Conservation (phyloP, 1,284 basidiomycete species). For the Mycosarcoma mackinlayi region DNA sequence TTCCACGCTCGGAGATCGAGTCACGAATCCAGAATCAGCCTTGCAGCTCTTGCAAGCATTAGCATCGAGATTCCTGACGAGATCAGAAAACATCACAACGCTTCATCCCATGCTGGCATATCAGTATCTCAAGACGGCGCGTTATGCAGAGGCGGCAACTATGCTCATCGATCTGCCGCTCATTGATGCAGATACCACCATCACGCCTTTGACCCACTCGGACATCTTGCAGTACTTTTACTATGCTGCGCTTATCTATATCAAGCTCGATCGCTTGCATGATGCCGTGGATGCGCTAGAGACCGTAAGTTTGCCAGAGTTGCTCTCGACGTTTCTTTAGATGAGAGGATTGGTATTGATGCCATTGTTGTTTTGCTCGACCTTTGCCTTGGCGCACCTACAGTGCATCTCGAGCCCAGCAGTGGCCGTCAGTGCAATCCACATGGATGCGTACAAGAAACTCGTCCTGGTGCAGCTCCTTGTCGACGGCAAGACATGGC, state of each 20-base stretch:
- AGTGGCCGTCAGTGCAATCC: conserved; percentile 76
- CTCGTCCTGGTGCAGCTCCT: conserved; percentile 80
- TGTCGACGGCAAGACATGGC: conserved; percentile 73
- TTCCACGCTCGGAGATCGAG: conserved; percentile 13
- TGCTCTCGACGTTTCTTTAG: neutral
- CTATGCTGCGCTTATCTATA: conserved; percentile 53
- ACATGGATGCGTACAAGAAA: conserved; percentile 87
- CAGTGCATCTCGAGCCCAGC: conserved; percentile 77
- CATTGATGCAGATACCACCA: conserved; percentile 39
- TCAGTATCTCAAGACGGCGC: conserved; percentile 46
- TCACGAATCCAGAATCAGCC: conserved; percentile 28
- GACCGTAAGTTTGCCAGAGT: conserved; percentile 36
- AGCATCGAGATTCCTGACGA: conserved; percentile 25
- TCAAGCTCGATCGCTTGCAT: conserved; percentile 32
- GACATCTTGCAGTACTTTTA: conserved; percentile 63
- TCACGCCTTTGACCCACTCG: conserved; percentile 32
- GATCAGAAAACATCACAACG: conserved; percentile 36
- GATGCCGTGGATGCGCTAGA: conserved; percentile 57
- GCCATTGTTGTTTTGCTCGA: too few relatives aligned
- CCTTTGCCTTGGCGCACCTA: too few relatives aligned
- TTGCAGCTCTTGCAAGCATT: conserved; percentile 27
- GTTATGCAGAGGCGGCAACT: conserved; percentile 45
- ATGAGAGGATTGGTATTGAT: too few relatives aligned
- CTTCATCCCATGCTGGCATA: conserved; percentile 55
- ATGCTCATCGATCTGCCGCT: conserved; percentile 44